Evolutionary conservation across 106 monocot genomes (phyloP), one percentile per base, ranked within the genome.

Genomic region (Dendrobium catenatum): DNA sequence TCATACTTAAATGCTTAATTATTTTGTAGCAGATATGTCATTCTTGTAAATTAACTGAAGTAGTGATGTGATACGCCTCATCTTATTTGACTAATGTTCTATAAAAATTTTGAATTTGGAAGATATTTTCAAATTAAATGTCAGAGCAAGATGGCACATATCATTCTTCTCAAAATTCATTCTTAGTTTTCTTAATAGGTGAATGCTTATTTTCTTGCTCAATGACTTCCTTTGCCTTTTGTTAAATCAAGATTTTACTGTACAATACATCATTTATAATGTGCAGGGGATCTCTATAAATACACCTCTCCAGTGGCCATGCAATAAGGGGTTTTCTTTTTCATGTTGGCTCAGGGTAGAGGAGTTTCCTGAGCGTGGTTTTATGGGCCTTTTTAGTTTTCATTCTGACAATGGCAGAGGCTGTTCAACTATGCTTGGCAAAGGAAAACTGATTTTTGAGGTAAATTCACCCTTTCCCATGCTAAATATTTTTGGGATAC

Each of bases 341-440:
- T 91, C 91, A 56, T 99, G 99, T 80, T 99, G 99, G 99, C 73
- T 95, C 24, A 93, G 99, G 84, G 83, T 95, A 72, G 99, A 91
- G 83, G 85, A 84, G 61, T 90, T 95, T 70, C 93, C 88, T 82
- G 85, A 93, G 44, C 82, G 73, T 80, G 93, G 90, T 73, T 76
- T 85, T 75, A 99, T 95, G 95, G 93, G 95, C 42, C 88, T 99
- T 55, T 99, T 99, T 79, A 84, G 88, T 66, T 95, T 99, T 85
- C 85, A 87, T 61, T 84, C 99, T 31, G 93, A 99, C 26, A 93
- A 82, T 88, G 95, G 99, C 85, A 95, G 79, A 76, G 99, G 99
- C 8, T 99, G 89, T 59, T 78, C 80, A 9, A 93, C 95, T 64
- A 91, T 91, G 91, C 81, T 99, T 78, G 89, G 89, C 48, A 88